Base-by-base conservation (phyloP, 208 protist genomes). In the Trypanosoma caninum region DNA sequence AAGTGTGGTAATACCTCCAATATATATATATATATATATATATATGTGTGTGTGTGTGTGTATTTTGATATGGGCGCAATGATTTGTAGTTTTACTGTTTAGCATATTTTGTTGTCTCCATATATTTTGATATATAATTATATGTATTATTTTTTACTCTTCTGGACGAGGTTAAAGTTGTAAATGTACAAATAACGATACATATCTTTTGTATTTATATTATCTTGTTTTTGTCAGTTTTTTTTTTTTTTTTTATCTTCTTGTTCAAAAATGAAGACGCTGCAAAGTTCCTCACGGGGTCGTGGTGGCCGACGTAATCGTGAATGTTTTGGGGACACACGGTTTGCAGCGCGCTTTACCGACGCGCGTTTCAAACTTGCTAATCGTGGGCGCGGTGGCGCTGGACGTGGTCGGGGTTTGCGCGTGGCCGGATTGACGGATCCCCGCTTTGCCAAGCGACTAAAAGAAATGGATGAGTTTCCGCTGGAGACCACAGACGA, bases 321-420 rank as follows among this genome's bases (percentile, higher is more conserved):
- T 34, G 67, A 65, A 13, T 54, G 76, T 30, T 62, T 73, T 9
- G 63, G 75, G 10, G 90, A 96, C 40, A 47, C 68, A 30, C 81
- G 90, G 22, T 96, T 96, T 37, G 69, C 72, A 44, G 74, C 90
- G 0, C 86, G 90, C 60, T 93, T 91, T 72, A 96, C 84, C 3
- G 90, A 96, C 54, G 84, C 90, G 4, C 86, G 90, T 30, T 96
- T 96, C 65, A 67, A 80, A 47, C 47, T 89, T n/a, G 71, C 89
- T 3, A 47, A 69, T 10, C 65, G 59, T 30, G 53, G 53, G 6
- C 35, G 50, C 28, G 27, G 53, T 30, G 25, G 37, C 20, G 60
- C 47, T 2, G 44, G 41, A 16, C 9, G 18, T 30, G 55, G 57
- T 9, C 69, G 76, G 13, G 37, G 72, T 31, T 31, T 61, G 3